Evolutionary conservation across 2,329 filamentous ascomycete genomes (phyloP).

Genomic region (Microdochium paspali): DNA sequence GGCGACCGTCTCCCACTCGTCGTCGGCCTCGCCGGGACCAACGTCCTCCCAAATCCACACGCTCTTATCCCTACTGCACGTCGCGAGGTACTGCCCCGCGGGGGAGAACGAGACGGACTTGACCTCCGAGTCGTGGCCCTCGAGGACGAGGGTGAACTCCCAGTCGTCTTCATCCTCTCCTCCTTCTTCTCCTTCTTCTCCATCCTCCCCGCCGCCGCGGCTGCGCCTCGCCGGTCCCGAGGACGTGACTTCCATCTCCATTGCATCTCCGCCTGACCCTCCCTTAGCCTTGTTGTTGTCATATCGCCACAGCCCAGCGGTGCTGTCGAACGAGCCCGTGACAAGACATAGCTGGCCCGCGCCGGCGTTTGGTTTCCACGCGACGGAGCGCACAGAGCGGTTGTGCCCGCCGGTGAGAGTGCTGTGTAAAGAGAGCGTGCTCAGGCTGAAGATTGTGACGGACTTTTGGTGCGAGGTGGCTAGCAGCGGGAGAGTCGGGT

Average conservation of each 20-base stretch:
- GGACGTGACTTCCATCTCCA: conserved; percentile 33
- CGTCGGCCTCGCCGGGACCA: conserved; percentile 60
- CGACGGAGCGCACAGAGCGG: conserved; percentile 73
- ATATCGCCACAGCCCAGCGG: conserved; percentile 74
- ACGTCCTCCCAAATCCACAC: conserved; percentile 99
- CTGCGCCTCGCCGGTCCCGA: background rate
- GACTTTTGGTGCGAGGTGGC: conserved; percentile 83
- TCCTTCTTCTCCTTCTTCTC: conserved; percentile 22
- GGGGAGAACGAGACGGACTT: conserved; percentile 69
- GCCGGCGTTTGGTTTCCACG: conserved; percentile 73
- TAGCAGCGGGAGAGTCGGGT: conserved; percentile 78
- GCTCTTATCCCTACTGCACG: conserved; percentile 83
- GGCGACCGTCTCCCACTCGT: conserved; percentile 94
- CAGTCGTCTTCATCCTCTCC: conserved; percentile 70
- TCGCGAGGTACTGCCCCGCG: conserved; percentile 71
- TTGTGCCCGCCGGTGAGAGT: conserved; percentile 81
- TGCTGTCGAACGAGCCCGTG: conserved; percentile 89
- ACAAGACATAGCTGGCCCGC: conserved; percentile 66
- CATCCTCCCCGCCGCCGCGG: conserved; percentile 12
- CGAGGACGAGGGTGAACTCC: conserved; percentile 84
- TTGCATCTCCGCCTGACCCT: conserved; percentile 8
- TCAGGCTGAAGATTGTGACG: conserved; percentile 82
- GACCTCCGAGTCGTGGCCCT: conserved; percentile 93
- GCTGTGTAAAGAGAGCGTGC: conserved; percentile 69
- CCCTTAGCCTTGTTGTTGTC: conserved; percentile 31